These are phyloP conservation scores for Diaporthe nobilis DNA, from an alignment of 2,329 filamentous ascomycete species.

Conservation along the genomic window DNA sequence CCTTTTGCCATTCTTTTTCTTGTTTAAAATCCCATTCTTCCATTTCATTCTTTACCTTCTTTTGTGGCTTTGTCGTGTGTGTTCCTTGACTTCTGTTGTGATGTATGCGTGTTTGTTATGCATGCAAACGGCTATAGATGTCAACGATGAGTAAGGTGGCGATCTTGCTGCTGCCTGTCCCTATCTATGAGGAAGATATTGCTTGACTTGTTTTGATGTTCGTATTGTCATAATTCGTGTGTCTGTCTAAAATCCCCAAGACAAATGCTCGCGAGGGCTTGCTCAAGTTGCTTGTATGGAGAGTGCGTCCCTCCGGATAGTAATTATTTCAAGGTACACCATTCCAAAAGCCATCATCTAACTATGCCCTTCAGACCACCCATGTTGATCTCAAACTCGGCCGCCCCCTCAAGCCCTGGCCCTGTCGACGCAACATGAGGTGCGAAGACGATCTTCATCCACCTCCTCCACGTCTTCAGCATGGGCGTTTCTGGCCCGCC, in stretches of 20 bases:
- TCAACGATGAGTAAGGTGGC: background rate
- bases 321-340: background rate
- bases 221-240: background rate
- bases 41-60: background rate
- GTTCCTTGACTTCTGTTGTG: background rate
- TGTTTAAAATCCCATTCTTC: background rate
- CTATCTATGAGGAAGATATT: background rate
- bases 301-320: background rate
- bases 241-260: background rate
- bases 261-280: background rate
- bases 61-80: background rate
- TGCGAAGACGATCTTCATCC: constrained; percentile 92
- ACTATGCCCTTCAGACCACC: constrained; percentile 67
- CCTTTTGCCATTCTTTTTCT: background rate
- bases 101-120: background rate
- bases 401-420: constrained; percentile 63
- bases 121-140: background rate
- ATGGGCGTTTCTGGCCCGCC: constrained; percentile 53
- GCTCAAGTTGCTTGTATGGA: background rate
- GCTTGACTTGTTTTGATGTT: background rate
- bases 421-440: constrained; percentile 75
- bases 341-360: background rate
- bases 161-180: background rate
- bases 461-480: constrained; percentile 76
- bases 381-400: constrained; percentile 82